Evolutionary conservation across 2,329 filamentous ascomycete species (phyloP).

Genomic region (Ilyonectria sp.): DNA sequence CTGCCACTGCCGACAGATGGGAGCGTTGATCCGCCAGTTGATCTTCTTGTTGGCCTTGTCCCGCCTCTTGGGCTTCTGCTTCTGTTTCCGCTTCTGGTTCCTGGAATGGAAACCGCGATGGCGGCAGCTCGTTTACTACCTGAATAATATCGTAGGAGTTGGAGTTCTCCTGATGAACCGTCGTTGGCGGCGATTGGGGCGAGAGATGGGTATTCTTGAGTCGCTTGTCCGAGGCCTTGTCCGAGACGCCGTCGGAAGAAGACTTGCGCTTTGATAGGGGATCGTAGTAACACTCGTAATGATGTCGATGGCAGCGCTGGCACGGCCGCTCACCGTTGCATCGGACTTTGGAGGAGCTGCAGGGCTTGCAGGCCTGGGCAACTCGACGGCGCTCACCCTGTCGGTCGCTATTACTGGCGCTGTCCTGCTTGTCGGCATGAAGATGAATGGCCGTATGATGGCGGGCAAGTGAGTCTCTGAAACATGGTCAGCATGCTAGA

Average conservation of each 20-base stretch:
- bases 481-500: not conserved
- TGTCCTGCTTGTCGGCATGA: constrained; percentile 7
- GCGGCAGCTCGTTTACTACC: not conserved
- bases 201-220: constrained; percentile 1
- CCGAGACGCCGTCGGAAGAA: not conserved
- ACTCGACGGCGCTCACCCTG: constrained; percentile 7
- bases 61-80: not conserved
- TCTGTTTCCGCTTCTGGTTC: too few relatives aligned
- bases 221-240: not conserved
- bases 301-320: constrained; percentile 2
- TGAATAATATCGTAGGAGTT: not conserved
- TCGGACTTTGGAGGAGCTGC: constrained; percentile 15
- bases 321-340: constrained; percentile 13
- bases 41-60: not conserved
- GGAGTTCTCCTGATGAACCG: not conserved
- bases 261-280: constrained; percentile 1
- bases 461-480: constrained; percentile 12
- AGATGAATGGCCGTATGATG: constrained; percentile 14
- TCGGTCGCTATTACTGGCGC: not conserved
- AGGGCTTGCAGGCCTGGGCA: constrained; percentile 13
- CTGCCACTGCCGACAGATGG: not conserved
- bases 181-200: not conserved
- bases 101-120: not conserved
- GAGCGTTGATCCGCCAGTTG: too few relatives aligned
- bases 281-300: constrained; percentile 12